phyloP scores from a whole-genome alignment of 352 stramenopile species.

The Phytophthora pini region DNA sequence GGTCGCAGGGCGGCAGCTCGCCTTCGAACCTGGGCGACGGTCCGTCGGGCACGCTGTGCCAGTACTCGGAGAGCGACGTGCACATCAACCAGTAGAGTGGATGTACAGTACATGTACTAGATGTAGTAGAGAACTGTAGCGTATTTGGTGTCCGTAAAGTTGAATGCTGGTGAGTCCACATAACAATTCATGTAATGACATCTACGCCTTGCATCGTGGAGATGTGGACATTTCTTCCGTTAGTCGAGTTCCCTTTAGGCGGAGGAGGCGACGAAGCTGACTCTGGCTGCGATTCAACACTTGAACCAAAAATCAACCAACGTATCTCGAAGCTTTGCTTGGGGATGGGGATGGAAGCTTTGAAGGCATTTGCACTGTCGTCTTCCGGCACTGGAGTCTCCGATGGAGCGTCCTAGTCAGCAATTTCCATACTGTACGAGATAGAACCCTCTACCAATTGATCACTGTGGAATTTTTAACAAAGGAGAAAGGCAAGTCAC shows the following conservation, averaged over 20 bases:
- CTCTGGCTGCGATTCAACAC: too few relatives aligned
- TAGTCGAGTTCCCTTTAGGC: not conserved
- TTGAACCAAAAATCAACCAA: conserved; percentile 3
- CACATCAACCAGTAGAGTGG: conserved; percentile 11
- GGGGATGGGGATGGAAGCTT: conserved; percentile 7
- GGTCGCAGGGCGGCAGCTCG: conserved; percentile 27
- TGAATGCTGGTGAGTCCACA: not conserved
- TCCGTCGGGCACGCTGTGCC: conserved; percentile 20
- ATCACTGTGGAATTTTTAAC: too few relatives aligned
- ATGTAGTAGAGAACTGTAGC: not conserved
- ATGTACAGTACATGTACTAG: not conserved
- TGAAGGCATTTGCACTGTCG: not conserved
- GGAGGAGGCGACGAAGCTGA: not conserved
- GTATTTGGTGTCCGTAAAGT: not conserved
- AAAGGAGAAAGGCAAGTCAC: too few relatives aligned
- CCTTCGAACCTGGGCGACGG: conserved; percentile 32
- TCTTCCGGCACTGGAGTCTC: not conserved
- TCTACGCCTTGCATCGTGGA: not conserved
- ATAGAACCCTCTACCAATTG: too few relatives aligned
- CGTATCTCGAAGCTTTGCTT: conserved; percentile 5
- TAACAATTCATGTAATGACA: not conserved
- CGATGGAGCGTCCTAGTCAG: not conserved
- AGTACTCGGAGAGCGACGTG: conserved; percentile 28
- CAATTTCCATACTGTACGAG: too few relatives aligned
- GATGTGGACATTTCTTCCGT: not conserved